Conservation (phyloP, 306 rosid species). For the Fagus sylvatica region DNA sequence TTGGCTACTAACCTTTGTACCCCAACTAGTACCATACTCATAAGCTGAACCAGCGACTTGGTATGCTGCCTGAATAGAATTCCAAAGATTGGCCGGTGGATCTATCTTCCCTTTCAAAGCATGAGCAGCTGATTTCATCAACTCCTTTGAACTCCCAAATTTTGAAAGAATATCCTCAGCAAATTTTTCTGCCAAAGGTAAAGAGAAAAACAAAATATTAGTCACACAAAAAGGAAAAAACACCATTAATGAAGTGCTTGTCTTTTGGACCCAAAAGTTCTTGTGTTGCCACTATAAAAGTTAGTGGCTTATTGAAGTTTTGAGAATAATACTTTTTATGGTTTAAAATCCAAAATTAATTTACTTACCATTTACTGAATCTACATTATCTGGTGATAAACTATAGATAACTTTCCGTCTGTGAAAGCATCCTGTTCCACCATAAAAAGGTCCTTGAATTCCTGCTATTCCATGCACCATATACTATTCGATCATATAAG, state of each 20-base stretch:
- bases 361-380: conserved; percentile 3
- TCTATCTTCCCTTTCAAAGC: conserved; percentile 38
- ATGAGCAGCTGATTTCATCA: conserved; percentile 32
- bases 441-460: conserved; percentile 15
- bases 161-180: conserved; percentile 20
- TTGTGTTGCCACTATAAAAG: not conserved
- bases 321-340: too few species aligned
- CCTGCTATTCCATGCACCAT: conserved; percentile 17
- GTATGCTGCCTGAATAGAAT: conserved; percentile 23
- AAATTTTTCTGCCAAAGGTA: conserved; percentile 21
- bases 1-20: conserved; percentile 16
- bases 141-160: conserved; percentile 51
- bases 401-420: conserved; percentile 23
- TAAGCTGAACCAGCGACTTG: conserved; percentile 26
- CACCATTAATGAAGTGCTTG: too few species aligned
- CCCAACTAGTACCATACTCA: conserved; percentile 41
- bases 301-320: not conserved
- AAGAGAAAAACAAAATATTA: not conserved
- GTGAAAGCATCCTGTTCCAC: conserved; percentile 25
- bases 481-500: not conserved
- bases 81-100: not conserved
- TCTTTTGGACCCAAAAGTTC: too few species aligned
- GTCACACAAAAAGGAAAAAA: not conserved
- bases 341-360: not conserved
- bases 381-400: not conserved